Percentiles rank a stretch among this genome's conserved stretches.
Conservation (phyloP, 805 yeast genomes). For the Candida mattraensis region DNA sequence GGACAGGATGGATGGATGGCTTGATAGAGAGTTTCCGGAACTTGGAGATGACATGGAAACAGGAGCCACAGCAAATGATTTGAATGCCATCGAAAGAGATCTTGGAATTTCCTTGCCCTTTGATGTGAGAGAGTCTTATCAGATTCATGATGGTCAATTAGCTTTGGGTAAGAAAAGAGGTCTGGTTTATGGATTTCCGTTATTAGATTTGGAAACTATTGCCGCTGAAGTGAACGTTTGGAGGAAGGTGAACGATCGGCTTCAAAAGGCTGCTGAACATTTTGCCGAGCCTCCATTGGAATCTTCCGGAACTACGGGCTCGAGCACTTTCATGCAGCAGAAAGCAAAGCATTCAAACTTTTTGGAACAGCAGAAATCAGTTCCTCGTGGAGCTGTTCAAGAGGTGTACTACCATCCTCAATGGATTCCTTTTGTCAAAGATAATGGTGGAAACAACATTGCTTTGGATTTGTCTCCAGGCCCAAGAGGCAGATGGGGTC, state of each 20-base stretch:
- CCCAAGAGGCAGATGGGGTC: slow-evolving; percentile 79
- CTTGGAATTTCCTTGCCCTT: slow-evolving; percentile 71
- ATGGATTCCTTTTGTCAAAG: slow-evolving; percentile 93
- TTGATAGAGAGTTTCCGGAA: slow-evolving; percentile 76
- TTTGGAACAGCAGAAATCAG: slow-evolving; percentile 56
- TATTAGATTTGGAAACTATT: slow-evolving; percentile 79
- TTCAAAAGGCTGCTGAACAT: slow-evolving; percentile 17
- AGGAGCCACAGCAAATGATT: slow-evolving; percentile 78
- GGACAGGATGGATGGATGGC: slow-evolving; percentile 87
- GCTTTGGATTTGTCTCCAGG: slow-evolving; percentile 89
- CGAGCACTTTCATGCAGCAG: slow-evolving; percentile 21
- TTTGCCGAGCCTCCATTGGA: slow-evolving; percentile 14
- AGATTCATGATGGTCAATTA: slow-evolving; percentile 90
- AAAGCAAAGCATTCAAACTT: slow-evolving; percentile 33
- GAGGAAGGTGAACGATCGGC: slow-evolving; percentile 63
- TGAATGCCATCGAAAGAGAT: slow-evolving; percentile 81
- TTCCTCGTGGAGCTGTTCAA: slow-evolving; percentile 77
- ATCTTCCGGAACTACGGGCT: slow-evolving; percentile 14
- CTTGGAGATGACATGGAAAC: slow-evolving; percentile 73
- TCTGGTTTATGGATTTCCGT: slow-evolving; percentile 72
- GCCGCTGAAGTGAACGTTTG: slow-evolving; percentile 81
- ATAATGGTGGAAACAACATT: slow-evolving; percentile 86
- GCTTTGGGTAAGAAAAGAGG: slow-evolving; percentile 74
- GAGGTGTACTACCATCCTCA: slow-evolving; percentile 80
- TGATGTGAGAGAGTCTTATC: slow-evolving; percentile 76